Evolutionary conservation across 345 rosid species (phyloP), one percentile per base, ranked within the genome.

Genomic region (Populus simonii): DNA sequence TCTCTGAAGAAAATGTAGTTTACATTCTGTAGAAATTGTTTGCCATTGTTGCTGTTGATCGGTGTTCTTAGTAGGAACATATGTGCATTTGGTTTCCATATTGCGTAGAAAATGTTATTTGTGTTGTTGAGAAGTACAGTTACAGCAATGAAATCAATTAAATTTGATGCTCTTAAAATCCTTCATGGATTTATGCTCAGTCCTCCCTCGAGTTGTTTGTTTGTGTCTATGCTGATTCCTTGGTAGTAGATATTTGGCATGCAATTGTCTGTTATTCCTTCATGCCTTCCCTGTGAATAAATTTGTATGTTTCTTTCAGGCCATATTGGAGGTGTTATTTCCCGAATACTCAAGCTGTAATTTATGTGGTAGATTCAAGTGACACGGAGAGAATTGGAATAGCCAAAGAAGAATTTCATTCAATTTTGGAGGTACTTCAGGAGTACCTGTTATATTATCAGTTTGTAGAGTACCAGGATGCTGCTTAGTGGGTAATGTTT

Each of bases 251-350:
- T 38, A 57, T 38, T 62, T 74, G 57, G 25, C 25, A 39, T 39
- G 25, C 55, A 25, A 2, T n/a, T 23, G 16, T n/a, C 25, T 73
- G 68, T n/a, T 61, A 38, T 1, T 36, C n/a, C 69, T 18, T 2
- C 16, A 61, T 39, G 5, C n/a, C 16, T 39, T 62, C 68, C 70
- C 43, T 74, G 7, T n/a, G 41, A 36, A 3, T 63, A 18, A 25
- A 27, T 63, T 20, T 72, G 13, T 53, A 17, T 53, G 53, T 79
- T 57, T 33, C 55, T 68, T 38, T 55, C 88, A 91, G 96, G 89
- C 96, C 96, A 53, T 91, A 91, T 70, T 91, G 96, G 96, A 87
- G 96, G 83, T 91, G 96, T 81, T 91, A 91, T 83, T 91, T 91
- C 72, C 96, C 96, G 45, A 91, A 91, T 76, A 90, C 96, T 53